Base-by-base conservation (phyloP, 495 filamentous ascomycete genomes). In the Parathielavia appendiculata region DNA sequence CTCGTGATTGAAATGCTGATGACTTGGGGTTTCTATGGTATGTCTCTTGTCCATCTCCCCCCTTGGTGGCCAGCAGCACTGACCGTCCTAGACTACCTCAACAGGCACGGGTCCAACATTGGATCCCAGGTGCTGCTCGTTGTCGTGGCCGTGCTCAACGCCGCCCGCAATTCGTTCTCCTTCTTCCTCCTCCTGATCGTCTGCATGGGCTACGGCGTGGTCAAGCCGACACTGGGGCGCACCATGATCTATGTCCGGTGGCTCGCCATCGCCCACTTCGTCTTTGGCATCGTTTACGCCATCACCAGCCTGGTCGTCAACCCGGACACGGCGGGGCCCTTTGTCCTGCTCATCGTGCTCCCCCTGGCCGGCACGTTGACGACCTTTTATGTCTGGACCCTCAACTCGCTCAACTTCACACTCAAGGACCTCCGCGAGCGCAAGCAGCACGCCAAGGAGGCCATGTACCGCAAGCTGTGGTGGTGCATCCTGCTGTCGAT, bases 401-500 rank as follows among this genome's bases (percentile, higher is more conserved):
- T 99, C 66, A 97, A 95, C 76, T 92, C 91, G 8, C 79, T 99
- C 56, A 96, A 92, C 69, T 75, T 83, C 48, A 99, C 93, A 0
- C 93, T 96, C 80, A 97, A 97, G 74, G 92, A 97, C 66, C 83
- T 99, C 8, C 79, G 88, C 14, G 91, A 93, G 66, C 85, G 93
- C 45, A 97, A 96, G 73, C 93, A 99, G 74, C 88, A 86, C 70
- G 86, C 86, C 56, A 99, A 99, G 70, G 87, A 89, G 20, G 72
- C 82, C 70, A 99, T 99, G 93, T 99, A 97, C 77, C 91, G 89
- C 74, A 95, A 95, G 72, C 85, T 99, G 23, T 99, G 93, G 93
- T 99, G 90, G 90, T 92, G 90, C 71, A 95, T 99, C 59, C 79
- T 99, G 16, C 80, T 80, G 56, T 91, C 87, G 64, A 96, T 99